Percentiles rank a stretch among this genome's conserved stretches.
Evolutionary conservation across 116 monocot genomes (phyloP).

Genomic region (Dioscorea cayenensis): DNA sequence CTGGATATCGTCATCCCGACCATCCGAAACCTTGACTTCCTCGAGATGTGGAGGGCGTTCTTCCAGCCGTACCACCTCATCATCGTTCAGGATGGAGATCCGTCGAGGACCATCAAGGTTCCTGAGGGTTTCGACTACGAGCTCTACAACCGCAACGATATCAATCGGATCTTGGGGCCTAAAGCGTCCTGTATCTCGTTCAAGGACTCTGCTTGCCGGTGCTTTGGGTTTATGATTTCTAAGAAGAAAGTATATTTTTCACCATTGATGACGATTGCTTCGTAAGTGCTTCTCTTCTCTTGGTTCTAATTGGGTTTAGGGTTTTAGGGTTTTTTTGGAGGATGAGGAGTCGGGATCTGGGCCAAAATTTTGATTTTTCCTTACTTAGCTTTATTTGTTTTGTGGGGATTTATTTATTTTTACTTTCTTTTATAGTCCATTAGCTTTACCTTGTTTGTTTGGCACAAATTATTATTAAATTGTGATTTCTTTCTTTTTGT

Average conservation of each 20-base stretch:
- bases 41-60: constrained; percentile 50
- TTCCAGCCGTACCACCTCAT: constrained; percentile 51
- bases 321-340: neutral
- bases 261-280: constrained; percentile 67
- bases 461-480: no score
- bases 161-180: constrained; percentile 45
- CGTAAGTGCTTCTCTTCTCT: constrained; percentile 15
- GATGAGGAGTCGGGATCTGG: neutral
- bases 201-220: constrained; percentile 60
- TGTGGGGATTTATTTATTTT: no score
- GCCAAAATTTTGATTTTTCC: neutral
- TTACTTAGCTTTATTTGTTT: no score
- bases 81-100: constrained; percentile 50
- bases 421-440: no score
- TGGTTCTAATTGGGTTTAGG: neutral
- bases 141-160: constrained; percentile 54
- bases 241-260: constrained; percentile 63
- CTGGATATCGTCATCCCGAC: constrained; percentile 33
- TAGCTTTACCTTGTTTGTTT: no score
- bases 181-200: constrained; percentile 56
- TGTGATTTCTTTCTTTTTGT: no score
- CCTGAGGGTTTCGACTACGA: constrained; percentile 56
- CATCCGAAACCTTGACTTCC: constrained; percentile 35
- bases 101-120: constrained; percentile 25
- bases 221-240: constrained; percentile 55